Conservation (phyloP, 495 filamentous ascomycete genomes). For the Hamigera avellanea region DNA sequence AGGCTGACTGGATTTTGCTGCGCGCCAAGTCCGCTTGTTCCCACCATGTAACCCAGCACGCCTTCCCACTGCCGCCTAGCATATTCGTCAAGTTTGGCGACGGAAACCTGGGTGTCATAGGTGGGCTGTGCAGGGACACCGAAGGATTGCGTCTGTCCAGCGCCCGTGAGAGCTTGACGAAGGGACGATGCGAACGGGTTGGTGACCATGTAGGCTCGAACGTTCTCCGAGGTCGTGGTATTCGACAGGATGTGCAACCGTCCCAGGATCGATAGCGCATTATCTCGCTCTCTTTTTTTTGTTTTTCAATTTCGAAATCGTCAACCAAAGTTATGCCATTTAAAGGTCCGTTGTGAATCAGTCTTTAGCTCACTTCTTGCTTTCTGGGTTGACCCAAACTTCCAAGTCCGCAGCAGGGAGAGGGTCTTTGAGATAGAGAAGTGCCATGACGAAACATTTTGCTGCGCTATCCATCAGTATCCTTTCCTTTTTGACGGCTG, state of each 20-base stretch:
- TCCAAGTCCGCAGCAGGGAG: constrained; percentile 68
- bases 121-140: constrained; percentile 65
- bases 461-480: constrained; percentile 37
- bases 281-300: constrained; percentile 55
- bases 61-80: constrained; percentile 87
- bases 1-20: constrained; percentile 41
- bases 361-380: constrained; percentile 52
- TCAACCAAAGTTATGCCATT: too few relatives aligned
- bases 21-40: constrained; percentile 44
- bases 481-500: not conserved
- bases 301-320: not conserved
- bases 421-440: constrained; percentile 76
- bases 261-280: constrained; percentile 68
- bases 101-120: constrained; percentile 43
- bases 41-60: constrained; percentile 90
- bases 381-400: constrained; percentile 66
- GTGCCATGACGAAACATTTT: constrained; percentile 88
- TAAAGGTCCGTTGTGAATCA: too few relatives aligned
- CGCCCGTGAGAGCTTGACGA: constrained; percentile 75
- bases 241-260: constrained; percentile 69
- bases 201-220: constrained; percentile 57
- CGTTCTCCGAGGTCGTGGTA: constrained; percentile 43
- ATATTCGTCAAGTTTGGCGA: constrained; percentile 71
- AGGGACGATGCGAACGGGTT: constrained; percentile 66
- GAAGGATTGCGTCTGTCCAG: constrained; percentile 75